Evolutionary conservation across 352 stramenopile species (phyloP).

Genomic region (Pythium grandisporangium): DNA sequence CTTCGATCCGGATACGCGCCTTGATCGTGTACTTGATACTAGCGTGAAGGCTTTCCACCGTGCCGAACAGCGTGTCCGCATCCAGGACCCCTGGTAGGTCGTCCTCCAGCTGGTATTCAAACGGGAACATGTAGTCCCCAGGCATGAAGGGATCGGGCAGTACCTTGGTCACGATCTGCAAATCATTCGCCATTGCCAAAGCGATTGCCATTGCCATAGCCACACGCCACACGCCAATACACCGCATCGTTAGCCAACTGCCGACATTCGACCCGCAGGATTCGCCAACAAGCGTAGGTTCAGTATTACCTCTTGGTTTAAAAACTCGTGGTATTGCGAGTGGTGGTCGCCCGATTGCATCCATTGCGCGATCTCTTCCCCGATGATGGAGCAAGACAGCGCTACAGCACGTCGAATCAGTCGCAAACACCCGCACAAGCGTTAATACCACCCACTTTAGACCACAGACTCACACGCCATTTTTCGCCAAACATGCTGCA

Average conservation of each 20-base stretch:
- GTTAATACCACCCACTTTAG: too few species aligned
- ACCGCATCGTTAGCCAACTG: too few species aligned
- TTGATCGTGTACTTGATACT: conserved; percentile 76
- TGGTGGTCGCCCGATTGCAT: conserved; percentile 48
- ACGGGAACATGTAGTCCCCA: conserved; percentile 62
- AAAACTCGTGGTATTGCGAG: conserved; percentile 57
- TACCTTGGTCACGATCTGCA: conserved; percentile 32
- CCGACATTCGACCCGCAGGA: too few species aligned
- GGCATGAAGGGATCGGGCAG: conserved; percentile 43
- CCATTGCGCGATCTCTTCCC: conserved; percentile 64
- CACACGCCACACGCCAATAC: too few species aligned
- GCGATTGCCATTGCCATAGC: too few species aligned
- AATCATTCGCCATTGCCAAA: too few species aligned
- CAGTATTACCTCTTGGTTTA: conserved; percentile 55
- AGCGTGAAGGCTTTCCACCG: conserved; percentile 38
- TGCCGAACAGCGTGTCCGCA: conserved; percentile 37
- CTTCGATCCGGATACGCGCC: conserved; percentile 53
- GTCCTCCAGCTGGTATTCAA: conserved; percentile 45
- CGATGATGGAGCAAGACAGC: conserved; percentile 42
- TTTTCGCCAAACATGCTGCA: too few species aligned
- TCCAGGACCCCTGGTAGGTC: conserved; percentile 50
- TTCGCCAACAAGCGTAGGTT: too few species aligned
- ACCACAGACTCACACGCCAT: too few species aligned
- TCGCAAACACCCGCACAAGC: too few species aligned
- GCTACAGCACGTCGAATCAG: too few species aligned